A percentile compares a stretch with the other conserved stretches of the same genome.
phyloP scores from a whole-genome alignment of 106 monocot genomes.

The Allium sativum region DNA sequence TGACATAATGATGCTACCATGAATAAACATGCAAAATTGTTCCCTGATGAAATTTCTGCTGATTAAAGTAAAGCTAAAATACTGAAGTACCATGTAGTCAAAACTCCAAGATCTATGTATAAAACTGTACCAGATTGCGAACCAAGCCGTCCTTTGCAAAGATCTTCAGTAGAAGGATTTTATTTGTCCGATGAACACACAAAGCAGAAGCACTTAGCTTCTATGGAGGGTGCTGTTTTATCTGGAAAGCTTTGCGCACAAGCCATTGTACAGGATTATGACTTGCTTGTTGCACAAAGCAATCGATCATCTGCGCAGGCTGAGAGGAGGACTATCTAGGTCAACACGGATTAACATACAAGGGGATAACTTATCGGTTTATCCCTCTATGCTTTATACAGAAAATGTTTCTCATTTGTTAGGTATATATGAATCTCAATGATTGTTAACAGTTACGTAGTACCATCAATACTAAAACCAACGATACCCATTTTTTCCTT shows the following conservation, averaged over 20 bases:
- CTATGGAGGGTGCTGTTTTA: constrained; percentile 97
- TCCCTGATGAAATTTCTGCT: constrained; percentile 75
- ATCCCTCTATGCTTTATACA: no score
- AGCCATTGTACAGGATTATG: constrained; percentile 71
- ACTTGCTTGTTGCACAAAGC: constrained; percentile 12
- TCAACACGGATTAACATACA: no score
- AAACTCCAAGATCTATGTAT: constrained; percentile 93
- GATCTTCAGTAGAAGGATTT: constrained; percentile 88
- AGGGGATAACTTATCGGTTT: no score
- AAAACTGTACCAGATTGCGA: constrained; percentile 93
- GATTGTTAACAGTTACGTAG: no score
- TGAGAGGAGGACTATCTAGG: no score
- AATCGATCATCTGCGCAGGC: no score
- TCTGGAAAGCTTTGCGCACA: constrained; percentile 95
- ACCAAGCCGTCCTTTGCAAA: constrained; percentile 88
- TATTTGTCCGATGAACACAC: constrained; percentile 93
- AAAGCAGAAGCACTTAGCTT: constrained; percentile 97
- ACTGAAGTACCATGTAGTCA: constrained; percentile 73
- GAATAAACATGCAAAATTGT: constrained; percentile 67
- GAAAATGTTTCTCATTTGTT: no score
- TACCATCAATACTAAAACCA: no score
- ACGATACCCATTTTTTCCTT: no score
- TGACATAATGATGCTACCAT: constrained; percentile 72
- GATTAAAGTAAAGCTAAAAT: constrained; percentile 92
- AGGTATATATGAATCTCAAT: no score